Base-by-base conservation (phyloP, 139 green algal species). In the Coccomyxa sp. region DNA sequence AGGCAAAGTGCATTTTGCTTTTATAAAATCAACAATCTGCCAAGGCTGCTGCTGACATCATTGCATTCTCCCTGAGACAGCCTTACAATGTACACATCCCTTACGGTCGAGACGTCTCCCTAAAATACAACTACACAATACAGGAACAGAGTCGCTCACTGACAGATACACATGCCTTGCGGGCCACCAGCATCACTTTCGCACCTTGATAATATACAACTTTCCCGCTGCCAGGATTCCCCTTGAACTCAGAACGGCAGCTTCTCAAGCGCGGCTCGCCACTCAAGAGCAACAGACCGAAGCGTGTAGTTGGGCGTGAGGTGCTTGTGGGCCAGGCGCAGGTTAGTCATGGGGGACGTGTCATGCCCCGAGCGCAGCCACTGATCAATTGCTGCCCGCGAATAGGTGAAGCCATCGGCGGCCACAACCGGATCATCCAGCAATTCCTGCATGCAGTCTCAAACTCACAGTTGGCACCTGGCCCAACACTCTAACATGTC, bases 341-440 rank as follows among this genome's bases (percentile, higher is more conserved):
- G 90, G 27, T 85, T 88, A 38, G 90, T 93, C 87, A 93, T 95
- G 74, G 92, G 92, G 25, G 86, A 92, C 15, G 88, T 93, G 71
- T 86, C 51, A 67, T 90, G 88, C 57, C 79, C 79, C 0, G 28
- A 28, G 7, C 10, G 10, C 38, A 97, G 78, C 94, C 94, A 97
- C 16, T 81, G 51, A 76, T 82, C 51, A 67, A 97, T 95, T 15
- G 91, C 89, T 0, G 71, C 51, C 1, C 91, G 88, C 87, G 96
- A 92, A 85, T 97, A 97, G 25, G 91, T 95, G 84, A 91, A 87
- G 17, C 93, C 93, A 74, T 95, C 91, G 11, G 88, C 88, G 13
- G 90, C 90, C 1, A 95, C 82, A 58, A 97, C 90, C 10, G 93
- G 93, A 58, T 96, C 87, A 3, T 82, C 30, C 88, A 97, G 94